A percentile compares a stretch with the other conserved stretches of the same genome.
phyloP scores from a whole-genome alignment of 78 protist genomes.

The Dictyostelium intermedium region DNA sequence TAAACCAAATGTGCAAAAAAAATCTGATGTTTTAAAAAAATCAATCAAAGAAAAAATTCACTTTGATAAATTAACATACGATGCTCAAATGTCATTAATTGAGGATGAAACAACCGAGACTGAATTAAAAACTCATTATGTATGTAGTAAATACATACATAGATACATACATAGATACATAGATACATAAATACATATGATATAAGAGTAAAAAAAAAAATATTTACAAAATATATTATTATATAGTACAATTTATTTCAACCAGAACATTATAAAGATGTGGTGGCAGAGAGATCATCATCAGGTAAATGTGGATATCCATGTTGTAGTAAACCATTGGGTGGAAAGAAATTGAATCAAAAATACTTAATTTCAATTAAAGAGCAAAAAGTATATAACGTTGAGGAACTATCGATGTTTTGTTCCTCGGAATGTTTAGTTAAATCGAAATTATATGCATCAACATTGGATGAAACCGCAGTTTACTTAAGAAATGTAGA shows the following conservation, averaged over 20 bases:
- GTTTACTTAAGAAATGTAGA: constrained; percentile 27
- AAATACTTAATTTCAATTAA: constrained; percentile 39
- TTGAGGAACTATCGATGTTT: constrained; percentile 55
- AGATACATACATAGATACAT: no score
- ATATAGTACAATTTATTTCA: constrained; percentile 17
- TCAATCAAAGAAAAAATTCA: constrained; percentile 11
- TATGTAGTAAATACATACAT: no score
- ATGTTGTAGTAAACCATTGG: background rate
- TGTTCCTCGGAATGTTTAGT: constrained; percentile 58
- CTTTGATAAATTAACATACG: constrained; percentile 34
- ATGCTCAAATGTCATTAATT: constrained; percentile 21
- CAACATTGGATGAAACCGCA: constrained; percentile 38
- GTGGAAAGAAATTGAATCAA: background rate
- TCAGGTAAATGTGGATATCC: constrained; percentile 58
- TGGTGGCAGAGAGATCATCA: constrained; percentile 29
- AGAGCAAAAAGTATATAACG: constrained; percentile 51
- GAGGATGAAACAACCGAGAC: constrained; percentile 6
- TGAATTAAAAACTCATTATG: constrained; percentile 13
- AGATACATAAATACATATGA: no score
- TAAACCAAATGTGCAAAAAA: background rate
- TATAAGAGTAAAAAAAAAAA: no score
- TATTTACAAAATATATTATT: no score
- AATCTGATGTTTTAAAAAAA: constrained; percentile 20
- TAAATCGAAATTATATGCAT: constrained; percentile 28
- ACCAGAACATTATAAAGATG: constrained; percentile 51